Percentiles rank a stretch among this genome's conserved stretches.
Conservation (phyloP, 2,329 filamentous ascomycete genomes). For the Penicillium glabrum region DNA sequence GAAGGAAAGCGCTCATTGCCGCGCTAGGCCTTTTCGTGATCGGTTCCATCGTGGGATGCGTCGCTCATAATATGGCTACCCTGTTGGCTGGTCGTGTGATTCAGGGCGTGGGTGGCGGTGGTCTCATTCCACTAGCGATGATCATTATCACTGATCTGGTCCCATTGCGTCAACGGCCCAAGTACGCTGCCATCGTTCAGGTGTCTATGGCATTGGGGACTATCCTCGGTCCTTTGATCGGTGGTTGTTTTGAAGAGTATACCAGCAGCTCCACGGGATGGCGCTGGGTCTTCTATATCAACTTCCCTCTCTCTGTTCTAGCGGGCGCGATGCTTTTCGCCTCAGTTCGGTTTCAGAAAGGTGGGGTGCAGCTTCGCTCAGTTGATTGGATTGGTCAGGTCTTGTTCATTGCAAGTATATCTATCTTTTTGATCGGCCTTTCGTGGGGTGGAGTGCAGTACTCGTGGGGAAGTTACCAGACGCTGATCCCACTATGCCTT, state of each 20-base stretch:
- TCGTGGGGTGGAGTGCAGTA: conserved; percentile 42
- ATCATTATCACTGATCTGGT: background rate
- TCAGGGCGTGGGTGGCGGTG: background rate
- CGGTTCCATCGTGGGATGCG: conserved; percentile 4
- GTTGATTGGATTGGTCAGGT: conserved; percentile 42
- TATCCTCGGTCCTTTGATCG: conserved; percentile 6
- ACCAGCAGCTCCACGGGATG: conserved; percentile 1
- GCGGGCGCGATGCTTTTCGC: background rate
- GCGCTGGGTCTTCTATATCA: conserved; percentile 11
- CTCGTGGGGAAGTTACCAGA: conserved; percentile 36
- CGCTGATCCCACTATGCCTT: conserved; percentile 36
- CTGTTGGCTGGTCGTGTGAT: background rate
- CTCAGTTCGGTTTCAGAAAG: conserved; percentile 2
- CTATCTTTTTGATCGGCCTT: conserved; percentile 38
- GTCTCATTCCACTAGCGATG: background rate
- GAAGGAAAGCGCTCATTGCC: conserved; percentile 3
- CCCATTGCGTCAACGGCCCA: background rate
- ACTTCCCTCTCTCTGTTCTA: conserved; percentile 2
- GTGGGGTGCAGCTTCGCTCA: conserved; percentile 7
- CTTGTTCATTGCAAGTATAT: conserved; percentile 38
- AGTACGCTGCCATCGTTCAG: background rate
- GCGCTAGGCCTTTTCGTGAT: conserved; percentile 7
- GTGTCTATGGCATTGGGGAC: conserved; percentile 1
- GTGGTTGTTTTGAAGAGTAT: conserved; percentile 4
- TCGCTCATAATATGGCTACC: conserved; percentile 1